phyloP scores from a whole-genome alignment of 345 rosid species.

The Ceriops tagal region DNA sequence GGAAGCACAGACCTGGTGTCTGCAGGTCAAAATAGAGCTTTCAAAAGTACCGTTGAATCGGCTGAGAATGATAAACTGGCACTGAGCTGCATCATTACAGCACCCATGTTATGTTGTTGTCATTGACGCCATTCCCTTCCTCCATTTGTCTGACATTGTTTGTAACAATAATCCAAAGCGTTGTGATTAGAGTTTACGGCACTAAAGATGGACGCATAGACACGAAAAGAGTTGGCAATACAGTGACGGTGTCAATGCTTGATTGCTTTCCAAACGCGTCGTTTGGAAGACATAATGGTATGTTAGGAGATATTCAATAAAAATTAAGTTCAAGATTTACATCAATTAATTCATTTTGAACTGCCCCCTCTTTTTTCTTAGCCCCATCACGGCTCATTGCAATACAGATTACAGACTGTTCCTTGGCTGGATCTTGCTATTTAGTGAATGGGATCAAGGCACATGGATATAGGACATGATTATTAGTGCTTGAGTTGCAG shows the following conservation, averaged over 20 bases:
- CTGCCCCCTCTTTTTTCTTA: conserved; percentile 14
- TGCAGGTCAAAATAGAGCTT: not conserved
- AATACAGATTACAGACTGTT: conserved; percentile 3
- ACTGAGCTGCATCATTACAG: conserved; percentile 14
- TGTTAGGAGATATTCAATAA: conserved; percentile 14
- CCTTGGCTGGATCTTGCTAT: conserved; percentile 25
- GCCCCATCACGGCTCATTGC: not conserved
- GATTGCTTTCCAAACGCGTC: conserved; percentile 10
- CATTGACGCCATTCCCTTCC: conserved; percentile 31
- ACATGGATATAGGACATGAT: conserved; percentile 7
- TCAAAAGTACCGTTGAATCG: not conserved
- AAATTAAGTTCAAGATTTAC: conserved; percentile 9
- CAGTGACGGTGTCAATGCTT: conserved; percentile 16
- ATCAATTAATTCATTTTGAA: conserved; percentile 33
- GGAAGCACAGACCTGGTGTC: not conserved
- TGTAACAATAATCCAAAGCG: not conserved
- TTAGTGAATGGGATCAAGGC: conserved; percentile 5
- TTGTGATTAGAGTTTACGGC: not conserved
- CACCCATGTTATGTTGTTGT: conserved; percentile 35
- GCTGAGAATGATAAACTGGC: conserved; percentile 23
- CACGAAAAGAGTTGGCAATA: not conserved
- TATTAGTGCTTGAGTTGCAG: not conserved
- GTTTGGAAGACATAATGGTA: conserved; percentile 15
- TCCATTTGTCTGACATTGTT: conserved; percentile 37
- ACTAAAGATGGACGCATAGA: not conserved